phyloP scores from a whole-genome alignment of 176 grass and related monocot species.

The Otatea glauca region DNA sequence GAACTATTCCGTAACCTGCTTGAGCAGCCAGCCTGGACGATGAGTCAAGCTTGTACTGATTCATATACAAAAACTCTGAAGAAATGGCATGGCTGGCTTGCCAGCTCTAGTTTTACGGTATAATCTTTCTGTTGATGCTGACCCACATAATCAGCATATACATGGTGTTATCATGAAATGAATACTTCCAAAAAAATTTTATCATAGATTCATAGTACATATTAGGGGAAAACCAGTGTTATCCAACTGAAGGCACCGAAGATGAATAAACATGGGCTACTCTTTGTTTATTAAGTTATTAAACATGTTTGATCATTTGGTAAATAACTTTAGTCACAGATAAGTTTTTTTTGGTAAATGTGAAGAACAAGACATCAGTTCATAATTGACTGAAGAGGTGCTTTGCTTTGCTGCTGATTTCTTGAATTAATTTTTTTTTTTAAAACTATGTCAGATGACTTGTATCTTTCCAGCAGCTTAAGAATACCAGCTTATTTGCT shows the following conservation, averaged over 20 bases:
- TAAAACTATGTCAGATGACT: neutral
- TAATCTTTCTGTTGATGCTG: slow-evolving; percentile 1
- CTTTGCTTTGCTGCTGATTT: neutral
- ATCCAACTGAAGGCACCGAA: neutral
- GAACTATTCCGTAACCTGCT: slow-evolving; percentile 88
- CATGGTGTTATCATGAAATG: neutral
- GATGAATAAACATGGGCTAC: neutral
- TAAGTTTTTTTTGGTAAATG: neutral
- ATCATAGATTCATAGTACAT: neutral
- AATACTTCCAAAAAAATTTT: neutral
- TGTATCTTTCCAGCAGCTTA: neutral
- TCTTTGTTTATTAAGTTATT: neutral
- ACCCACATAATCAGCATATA: neutral
- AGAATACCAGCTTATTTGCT: neutral
- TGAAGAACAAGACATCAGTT: neutral
- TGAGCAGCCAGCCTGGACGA: slow-evolving; percentile 81
- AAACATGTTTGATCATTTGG: neutral
- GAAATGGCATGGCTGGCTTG: slow-evolving; percentile 98
- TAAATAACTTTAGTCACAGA: slow-evolving; percentile 4
- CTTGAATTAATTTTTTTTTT: neutral
- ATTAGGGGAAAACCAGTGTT: neutral
- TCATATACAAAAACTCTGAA: slow-evolving; percentile 94
- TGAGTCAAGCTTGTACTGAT: slow-evolving; percentile 89
- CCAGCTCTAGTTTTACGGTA: slow-evolving; percentile 95
- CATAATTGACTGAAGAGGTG: neutral